phyloP scores from a whole-genome alignment of 139 green algal genomes.

The Tetraselmis chui region DNA sequence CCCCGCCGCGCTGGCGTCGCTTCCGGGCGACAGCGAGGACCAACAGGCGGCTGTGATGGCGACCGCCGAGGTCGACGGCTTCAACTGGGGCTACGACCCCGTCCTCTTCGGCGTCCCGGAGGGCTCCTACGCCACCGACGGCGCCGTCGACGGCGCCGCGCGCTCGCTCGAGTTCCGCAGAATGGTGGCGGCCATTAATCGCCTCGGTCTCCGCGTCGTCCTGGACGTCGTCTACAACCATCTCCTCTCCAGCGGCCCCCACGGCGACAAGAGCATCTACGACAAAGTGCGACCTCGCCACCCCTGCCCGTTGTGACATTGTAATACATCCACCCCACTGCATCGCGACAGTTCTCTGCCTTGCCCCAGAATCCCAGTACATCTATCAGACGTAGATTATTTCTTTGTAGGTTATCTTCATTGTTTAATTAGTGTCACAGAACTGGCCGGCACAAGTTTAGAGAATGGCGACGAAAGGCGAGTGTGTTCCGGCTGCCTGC shows the following conservation, averaged over 20 bases:
- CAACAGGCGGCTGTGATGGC: slow-evolving; percentile 62
- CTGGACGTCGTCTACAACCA: slow-evolving; percentile 94
- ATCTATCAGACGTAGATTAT: too few relatives aligned
- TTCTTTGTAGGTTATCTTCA: too few relatives aligned
- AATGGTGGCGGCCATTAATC: slow-evolving; percentile 34
- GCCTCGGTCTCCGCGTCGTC: slow-evolving; percentile 61
- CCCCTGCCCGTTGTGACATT: too few relatives aligned
- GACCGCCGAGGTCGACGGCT: slow-evolving; percentile 64
- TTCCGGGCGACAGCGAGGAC: slow-evolving; percentile 39
- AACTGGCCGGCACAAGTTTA: too few relatives aligned
- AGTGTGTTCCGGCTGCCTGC: too few relatives aligned
- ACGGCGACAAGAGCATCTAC: neutral
- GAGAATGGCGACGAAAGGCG: too few relatives aligned
- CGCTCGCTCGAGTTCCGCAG: slow-evolving; percentile 65
- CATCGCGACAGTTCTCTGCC: neutral
- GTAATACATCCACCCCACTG: neutral
- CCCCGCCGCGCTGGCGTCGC: neutral
- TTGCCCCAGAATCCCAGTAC: too few relatives aligned
- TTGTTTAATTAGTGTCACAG: too few relatives aligned
- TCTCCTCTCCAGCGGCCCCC: slow-evolving; percentile 1
- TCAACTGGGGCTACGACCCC: slow-evolving; percentile 86
- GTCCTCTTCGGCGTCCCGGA: slow-evolving; percentile 44
- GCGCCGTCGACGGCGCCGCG: slow-evolving; percentile 46
- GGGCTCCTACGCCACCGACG: slow-evolving; percentile 42
- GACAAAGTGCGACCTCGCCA: slow-evolving; percentile 73